Percentiles rank a stretch among this genome's conserved stretches.
Conservation (phyloP, 371 early-diverging fungal genomes). For the Mortierella sp. region DNA sequence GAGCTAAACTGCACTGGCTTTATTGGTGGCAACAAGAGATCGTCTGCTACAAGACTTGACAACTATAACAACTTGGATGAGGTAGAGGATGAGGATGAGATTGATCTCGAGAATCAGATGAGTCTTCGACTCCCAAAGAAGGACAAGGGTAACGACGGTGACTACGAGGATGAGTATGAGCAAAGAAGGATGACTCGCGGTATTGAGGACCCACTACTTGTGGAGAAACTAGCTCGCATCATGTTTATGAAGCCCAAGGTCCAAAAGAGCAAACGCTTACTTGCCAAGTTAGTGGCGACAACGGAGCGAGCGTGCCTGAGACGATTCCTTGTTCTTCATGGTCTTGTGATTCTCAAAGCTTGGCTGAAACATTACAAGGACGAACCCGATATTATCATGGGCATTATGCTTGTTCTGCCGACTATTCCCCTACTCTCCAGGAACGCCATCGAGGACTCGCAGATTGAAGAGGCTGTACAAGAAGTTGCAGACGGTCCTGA, state of each 20-base stretch:
- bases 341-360: conserved; percentile 62
- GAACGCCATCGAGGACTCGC: conserved; percentile 78
- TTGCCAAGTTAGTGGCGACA: conserved; percentile 60
- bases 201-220: conserved; percentile 61
- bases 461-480: conserved; percentile 65
- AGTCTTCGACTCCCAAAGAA: conserved; percentile 41
- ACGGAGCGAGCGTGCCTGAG: conserved; percentile 60
- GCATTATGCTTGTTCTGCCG: conserved; percentile 67
- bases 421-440: conserved; percentile 74
- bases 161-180: conserved; percentile 56
- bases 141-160: conserved; percentile 56
- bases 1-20: conserved; percentile 90
- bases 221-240: conserved; percentile 69
- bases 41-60: conserved; percentile 49
- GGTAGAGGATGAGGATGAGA: conserved; percentile 62
- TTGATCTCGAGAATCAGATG: conserved; percentile 61
- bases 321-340: conserved; percentile 68
- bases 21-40: conserved; percentile 83
- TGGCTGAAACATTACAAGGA: conserved; percentile 66
- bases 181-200: conserved; percentile 39
- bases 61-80: conserved; percentile 57
- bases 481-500: conserved; percentile 60
- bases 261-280: conserved; percentile 50
- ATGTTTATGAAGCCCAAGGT: conserved; percentile 58
- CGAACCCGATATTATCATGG: conserved; percentile 59